phyloP scores from a whole-genome alignment of 2,329 filamentous ascomycete genomes.

The Aspergillus cejpii region DNA sequence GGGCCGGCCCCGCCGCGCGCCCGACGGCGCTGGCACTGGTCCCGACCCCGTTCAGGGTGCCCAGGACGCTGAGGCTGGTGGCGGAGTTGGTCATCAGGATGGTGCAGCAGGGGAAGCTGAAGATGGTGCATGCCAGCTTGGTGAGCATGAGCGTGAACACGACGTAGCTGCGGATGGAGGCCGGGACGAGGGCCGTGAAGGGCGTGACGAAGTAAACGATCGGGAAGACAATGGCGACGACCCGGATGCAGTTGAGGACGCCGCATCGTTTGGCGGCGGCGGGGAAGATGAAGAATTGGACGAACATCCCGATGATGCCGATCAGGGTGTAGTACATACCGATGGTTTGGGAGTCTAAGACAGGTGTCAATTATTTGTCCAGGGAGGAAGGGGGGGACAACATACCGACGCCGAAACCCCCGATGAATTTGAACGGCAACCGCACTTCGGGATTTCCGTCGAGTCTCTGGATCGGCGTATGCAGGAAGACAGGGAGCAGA shows the following conservation, averaged over 20 bases:
- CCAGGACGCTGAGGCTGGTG: conserved; percentile 65
- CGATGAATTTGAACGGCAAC: conserved; percentile 73
- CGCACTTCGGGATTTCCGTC: conserved; percentile 51
- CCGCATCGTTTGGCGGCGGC: conserved; percentile 65
- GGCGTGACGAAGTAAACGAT: conserved; percentile 74
- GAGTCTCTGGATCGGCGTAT: conserved; percentile 57
- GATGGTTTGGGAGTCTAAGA: conserved; percentile 61
- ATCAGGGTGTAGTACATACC: conserved; percentile 81
- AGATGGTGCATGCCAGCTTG: conserved; percentile 70
- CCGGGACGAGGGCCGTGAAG: conserved; percentile 61
- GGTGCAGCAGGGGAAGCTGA: conserved; percentile 82
- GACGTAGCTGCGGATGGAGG: conserved; percentile 49
- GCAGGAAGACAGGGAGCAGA: conserved; percentile 79
- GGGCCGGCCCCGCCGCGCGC: conserved; percentile 68
- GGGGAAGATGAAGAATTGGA: conserved; percentile 84
- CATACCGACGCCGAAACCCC: conserved; percentile 64
- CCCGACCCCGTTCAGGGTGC: conserved; percentile 84
- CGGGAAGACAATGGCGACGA: conserved; percentile 62
- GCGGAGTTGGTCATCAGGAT: conserved; percentile 89
- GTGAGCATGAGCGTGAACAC: conserved; percentile 63
- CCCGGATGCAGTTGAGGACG: conserved; percentile 64
- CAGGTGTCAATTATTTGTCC: not conserved
- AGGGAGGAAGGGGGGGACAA: conserved; percentile 5
- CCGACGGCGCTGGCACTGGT: conserved; percentile 77
- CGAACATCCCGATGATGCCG: conserved; percentile 68